Base-by-base conservation (phyloP, 306 rosid species). In the Geum urbanum region DNA sequence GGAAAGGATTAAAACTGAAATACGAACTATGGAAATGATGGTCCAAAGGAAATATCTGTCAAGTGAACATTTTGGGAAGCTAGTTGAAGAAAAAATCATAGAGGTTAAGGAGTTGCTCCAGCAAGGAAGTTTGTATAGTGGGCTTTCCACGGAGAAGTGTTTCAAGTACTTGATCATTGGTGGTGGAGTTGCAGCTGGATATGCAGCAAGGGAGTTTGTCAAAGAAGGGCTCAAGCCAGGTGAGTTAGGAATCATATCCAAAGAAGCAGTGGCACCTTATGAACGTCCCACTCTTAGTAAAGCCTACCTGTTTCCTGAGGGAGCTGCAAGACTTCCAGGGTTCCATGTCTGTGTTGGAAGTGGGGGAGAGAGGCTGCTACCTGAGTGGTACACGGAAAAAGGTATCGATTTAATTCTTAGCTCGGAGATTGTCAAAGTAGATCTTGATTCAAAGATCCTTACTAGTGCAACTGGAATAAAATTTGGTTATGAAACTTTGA, bases 161-260 rank as follows among this genome's bases (percentile, higher is more conserved):
- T 83, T 80, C 71, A 74, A 71, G 63, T 80, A 73, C 41, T 48
- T 80, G 58, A 83, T 83, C 52, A 67, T 83, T 44, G 87, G 84
- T 14, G 87, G 87, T 4, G 87, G 87, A 52, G 84, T 83, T 49
- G 76, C 87, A 40, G 87, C 84, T 51, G 87, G 87, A 53, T 83
- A 83, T 57, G 84, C 87, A 27, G 87, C 84, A 9, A 80, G 84
- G 74, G 87, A 80, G 76, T 83, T 83, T 43, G 55, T 54, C 32
- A 62, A 37, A 63, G 76, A 58, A 71, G 84, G 80, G 19, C 22
- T 80, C 2, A 53, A 71, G 27, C 56, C 67, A 0, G 78, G 87
- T 8, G 78, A 83, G 74, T 74, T 83, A 7, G 84, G 74, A 9
- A 76, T 83, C 20, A 72, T 83, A 22, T 83, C 87, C 6, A 72